phyloP scores from a whole-genome alignment of 495 filamentous ascomycete genomes.

The Staphylotrichum longicolle region DNA sequence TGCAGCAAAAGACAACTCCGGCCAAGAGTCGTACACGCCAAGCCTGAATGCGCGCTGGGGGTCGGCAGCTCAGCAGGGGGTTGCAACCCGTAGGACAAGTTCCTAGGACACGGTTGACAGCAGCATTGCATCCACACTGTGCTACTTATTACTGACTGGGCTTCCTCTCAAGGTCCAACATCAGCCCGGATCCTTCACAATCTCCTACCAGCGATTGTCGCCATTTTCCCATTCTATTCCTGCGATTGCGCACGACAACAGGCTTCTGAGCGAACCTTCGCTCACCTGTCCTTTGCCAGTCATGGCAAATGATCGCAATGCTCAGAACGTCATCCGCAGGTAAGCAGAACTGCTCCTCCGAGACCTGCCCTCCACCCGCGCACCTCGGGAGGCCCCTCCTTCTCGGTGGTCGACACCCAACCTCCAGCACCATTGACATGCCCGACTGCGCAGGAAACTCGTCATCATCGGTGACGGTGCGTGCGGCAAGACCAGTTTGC shows the following conservation, averaged over 20 bases:
- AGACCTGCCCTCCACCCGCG: no score
- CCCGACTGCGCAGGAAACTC: constrained; percentile 66
- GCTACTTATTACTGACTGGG: neutral
- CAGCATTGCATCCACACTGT: constrained; percentile 15
- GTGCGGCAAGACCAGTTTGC: constrained; percentile 95
- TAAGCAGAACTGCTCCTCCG: constrained; percentile 15
- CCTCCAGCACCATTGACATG: constrained; percentile 13
- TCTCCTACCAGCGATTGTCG: neutral
- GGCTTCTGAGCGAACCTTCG: constrained; percentile 20
- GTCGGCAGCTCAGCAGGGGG: no score
- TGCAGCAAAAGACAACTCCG: no score
- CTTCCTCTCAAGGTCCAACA: constrained; percentile 4
- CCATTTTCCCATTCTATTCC: neutral
- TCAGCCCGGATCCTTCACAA: neutral
- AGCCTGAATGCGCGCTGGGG: no score
- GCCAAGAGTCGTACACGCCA: no score
- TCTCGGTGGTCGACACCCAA: constrained; percentile 5
- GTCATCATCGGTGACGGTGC: constrained; percentile 99
- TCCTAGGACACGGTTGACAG: constrained; percentile 4
- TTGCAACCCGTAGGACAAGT: neutral
- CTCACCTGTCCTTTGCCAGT: constrained; percentile 21
- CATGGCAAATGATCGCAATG: constrained; percentile 33
- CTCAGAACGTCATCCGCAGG: constrained; percentile 39
- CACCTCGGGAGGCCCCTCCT: neutral
- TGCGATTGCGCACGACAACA: constrained; percentile 20